Percentiles rank a stretch among this genome's conserved stretches.
phyloP scores from a whole-genome alignment of 306 rosid species.

The Vigna reflexopilosa region DNA sequence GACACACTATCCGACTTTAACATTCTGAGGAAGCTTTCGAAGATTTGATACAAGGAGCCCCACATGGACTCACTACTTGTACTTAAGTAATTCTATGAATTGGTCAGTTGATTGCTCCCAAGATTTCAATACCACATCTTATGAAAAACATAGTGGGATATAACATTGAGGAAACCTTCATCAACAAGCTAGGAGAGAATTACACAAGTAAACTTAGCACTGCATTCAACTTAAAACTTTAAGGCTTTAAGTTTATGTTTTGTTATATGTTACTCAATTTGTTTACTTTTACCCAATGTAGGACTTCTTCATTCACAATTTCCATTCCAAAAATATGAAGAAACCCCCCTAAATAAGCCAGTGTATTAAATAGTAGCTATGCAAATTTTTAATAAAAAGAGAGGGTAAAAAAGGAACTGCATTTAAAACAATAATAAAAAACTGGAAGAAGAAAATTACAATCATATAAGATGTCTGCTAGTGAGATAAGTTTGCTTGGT shows the following conservation, averaged over 20 bases:
- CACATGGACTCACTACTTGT: background rate
- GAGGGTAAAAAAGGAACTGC: background rate
- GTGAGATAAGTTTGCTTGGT: background rate
- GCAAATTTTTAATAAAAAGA: background rate
- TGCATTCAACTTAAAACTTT: too few relatives aligned
- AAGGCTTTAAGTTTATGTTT: too few relatives aligned
- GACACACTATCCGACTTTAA: background rate
- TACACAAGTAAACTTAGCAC: background rate
- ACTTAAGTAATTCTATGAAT: background rate
- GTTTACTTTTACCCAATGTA: background rate
- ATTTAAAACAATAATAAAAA: background rate
- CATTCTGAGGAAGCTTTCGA: background rate
- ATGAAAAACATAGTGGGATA: background rate
- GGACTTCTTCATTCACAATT: too few relatives aligned
- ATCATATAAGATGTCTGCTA: background rate
- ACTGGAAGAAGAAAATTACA: background rate
- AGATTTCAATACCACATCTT: background rate
- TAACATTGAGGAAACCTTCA: background rate
- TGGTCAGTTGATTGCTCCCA: background rate
- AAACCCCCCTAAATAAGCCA: background rate
- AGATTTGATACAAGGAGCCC: background rate
- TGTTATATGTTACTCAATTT: too few relatives aligned
- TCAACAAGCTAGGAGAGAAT: background rate
- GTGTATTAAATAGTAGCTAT: background rate
- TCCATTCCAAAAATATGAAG: background rate